These are phyloP conservation scores for Colletotrichum shisoi DNA, from an alignment of 2,329 filamentous ascomycete species.

Conservation along the genomic window DNA sequence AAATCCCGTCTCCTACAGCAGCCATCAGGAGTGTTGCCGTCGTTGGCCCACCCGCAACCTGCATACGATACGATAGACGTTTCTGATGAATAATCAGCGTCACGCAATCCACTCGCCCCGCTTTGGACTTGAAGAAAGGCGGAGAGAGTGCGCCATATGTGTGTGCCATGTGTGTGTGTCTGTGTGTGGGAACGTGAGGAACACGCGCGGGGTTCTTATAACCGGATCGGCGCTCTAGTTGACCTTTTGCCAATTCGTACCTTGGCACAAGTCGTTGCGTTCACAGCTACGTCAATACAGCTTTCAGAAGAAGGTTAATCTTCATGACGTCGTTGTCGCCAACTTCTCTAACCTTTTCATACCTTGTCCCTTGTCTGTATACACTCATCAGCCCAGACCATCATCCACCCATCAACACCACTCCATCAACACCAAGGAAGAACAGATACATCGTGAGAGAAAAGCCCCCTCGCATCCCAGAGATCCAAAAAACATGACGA, in stretches of 20 bases:
- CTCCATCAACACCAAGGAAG: too few relatives aligned
- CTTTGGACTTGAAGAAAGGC: neutral
- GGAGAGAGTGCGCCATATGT: too few relatives aligned
- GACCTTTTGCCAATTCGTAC: neutral
- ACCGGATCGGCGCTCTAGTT: constrained; percentile 1
- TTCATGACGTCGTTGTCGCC: neutral
- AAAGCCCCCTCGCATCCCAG: neutral
- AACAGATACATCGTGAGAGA: too few relatives aligned
- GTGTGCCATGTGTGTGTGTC: too few relatives aligned
- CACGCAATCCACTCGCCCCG: constrained; percentile 2
- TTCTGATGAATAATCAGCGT: constrained; percentile 1
- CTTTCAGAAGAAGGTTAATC: neutral
- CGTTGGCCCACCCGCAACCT: neutral
- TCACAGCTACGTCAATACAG: constrained; percentile 1
- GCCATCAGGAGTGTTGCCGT: neutral
- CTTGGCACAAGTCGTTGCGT: constrained; percentile 8
- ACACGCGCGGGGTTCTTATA: constrained; percentile 9
- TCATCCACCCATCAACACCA: too few relatives aligned
- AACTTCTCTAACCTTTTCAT: neutral
- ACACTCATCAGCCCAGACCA: too few relatives aligned
- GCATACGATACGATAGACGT: neutral
- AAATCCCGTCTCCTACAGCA: neutral
- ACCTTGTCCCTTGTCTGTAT: too few relatives aligned
- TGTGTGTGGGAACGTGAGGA: neutral
- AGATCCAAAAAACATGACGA: constrained; percentile 56